These are phyloP conservation scores for Chalciporus chontae DNA, from an alignment of 768 basidiomycete species.

Conservation along the genomic window DNA sequence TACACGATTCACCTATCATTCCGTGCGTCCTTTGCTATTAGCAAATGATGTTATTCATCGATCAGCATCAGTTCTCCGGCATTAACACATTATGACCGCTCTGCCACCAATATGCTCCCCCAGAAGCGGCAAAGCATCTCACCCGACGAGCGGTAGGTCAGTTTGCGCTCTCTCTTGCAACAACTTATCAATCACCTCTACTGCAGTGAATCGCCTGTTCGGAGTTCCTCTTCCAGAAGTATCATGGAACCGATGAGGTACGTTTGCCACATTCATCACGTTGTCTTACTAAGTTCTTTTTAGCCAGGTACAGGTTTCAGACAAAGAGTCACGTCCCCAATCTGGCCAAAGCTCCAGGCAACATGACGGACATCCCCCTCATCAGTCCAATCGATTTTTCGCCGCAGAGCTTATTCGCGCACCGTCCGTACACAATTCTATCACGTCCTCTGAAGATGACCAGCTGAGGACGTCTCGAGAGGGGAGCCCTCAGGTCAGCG, in stretches of 20 bases:
- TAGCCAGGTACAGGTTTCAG: conserved; percentile 24
- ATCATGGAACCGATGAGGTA: conserved; percentile 30
- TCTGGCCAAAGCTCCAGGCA: conserved; percentile 10
- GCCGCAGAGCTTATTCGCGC: conserved; percentile 9
- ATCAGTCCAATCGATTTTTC: conserved; percentile 8
- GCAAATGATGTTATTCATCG: conserved; percentile 13
- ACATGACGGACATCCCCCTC: conserved; percentile 8
- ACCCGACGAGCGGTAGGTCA: conserved; percentile 27
- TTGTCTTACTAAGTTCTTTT: conserved; percentile 8
- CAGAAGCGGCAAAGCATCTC: conserved; percentile 33
- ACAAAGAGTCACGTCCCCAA: conserved; percentile 12
- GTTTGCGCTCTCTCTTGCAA: not conserved
- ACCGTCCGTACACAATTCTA: conserved; percentile 16
- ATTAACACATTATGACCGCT: conserved; percentile 24
- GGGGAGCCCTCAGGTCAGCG: conserved; percentile 28
- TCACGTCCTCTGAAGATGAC: conserved; percentile 29
- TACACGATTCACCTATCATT: conserved; percentile 27
- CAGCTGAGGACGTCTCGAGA: conserved; percentile 28
- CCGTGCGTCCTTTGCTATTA: conserved; percentile 26
- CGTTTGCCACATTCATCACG: not conserved
- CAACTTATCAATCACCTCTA: conserved; percentile 7
- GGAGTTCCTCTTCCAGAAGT: conserved; percentile 13
- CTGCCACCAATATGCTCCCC: conserved; percentile 29
- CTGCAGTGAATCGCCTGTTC: conserved; percentile 14
- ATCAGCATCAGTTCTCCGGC: conserved; percentile 26